These are phyloP conservation scores for Ganoderma leucocontextum DNA, from an alignment of 1,284 basidiomycete genomes.

Conservation along the genomic window DNA sequence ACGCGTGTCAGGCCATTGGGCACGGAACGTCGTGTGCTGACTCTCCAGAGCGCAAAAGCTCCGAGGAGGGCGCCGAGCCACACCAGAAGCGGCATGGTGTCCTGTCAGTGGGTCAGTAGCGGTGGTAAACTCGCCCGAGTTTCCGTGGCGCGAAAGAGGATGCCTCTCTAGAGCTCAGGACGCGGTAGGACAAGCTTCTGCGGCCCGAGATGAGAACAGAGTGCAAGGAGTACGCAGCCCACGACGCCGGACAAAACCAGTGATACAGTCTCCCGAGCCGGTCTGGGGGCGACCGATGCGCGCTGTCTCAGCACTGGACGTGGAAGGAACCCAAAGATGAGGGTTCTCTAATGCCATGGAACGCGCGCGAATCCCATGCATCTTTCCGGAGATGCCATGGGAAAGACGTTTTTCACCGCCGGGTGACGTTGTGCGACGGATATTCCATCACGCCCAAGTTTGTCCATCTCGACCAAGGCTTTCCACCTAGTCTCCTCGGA, in stretches of 20 bases:
- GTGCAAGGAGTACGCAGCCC: background rate
- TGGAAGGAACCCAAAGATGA: background rate
- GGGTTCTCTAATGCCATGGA: background rate
- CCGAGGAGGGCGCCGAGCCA: background rate
- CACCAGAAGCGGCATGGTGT: background rate
- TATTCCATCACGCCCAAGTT: background rate
- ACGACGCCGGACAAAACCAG: background rate
- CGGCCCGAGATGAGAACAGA: background rate
- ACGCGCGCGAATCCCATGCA: background rate
- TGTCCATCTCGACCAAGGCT: background rate
- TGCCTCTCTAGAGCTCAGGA: background rate
- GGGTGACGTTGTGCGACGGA: background rate
- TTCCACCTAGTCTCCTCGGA: background rate
- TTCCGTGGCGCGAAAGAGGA: background rate
- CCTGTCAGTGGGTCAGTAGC: background rate
- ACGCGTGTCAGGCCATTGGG: slow-evolving; percentile 8
- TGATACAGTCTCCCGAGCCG: too few species aligned
- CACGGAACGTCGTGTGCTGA: background rate
- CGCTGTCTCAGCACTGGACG: background rate
- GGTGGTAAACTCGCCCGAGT: background rate
- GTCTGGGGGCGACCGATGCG: background rate
- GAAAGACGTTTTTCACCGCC: background rate
- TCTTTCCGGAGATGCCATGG: background rate
- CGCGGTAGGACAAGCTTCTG: background rate
- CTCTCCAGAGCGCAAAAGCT: slow-evolving; percentile 1